A percentile compares a stretch with the other conserved stretches of the same genome.
Conservation (phyloP, 345 rosid genomes). For the Syzygium aqueum region DNA sequence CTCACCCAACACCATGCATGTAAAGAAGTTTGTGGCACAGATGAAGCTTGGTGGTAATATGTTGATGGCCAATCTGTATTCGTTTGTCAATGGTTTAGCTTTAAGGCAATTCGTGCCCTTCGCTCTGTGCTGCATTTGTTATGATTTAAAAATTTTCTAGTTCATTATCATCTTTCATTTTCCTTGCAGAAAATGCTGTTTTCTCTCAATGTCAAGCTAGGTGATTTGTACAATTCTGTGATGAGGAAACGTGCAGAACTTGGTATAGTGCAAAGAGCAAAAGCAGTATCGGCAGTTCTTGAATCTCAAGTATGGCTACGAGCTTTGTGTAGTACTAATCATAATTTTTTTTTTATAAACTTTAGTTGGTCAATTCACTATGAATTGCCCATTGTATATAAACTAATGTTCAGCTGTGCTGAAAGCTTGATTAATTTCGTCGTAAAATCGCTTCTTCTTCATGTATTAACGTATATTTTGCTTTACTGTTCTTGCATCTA, state of each 20-base stretch:
- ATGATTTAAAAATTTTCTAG: background rate
- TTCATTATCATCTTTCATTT: background rate
- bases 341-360: background rate
- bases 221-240: conserved; percentile 52
- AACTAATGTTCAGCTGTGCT: background rate
- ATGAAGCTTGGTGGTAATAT: background rate
- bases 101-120: background rate
- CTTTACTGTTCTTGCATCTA: conserved; percentile 2
- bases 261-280: conserved; percentile 24
- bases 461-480: background rate
- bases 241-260: conserved; percentile 52
- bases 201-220: conserved; percentile 44
- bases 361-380: background rate
- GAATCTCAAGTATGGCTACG: conserved; percentile 56
- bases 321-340: background rate
- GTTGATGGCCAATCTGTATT: background rate
- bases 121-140: background rate
- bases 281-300: conserved; percentile 38
- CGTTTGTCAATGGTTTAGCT: background rate
- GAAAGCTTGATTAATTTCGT: background rate
- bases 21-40: background rate
- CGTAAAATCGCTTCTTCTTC: background rate
- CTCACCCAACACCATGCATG: background rate
- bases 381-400: background rate
- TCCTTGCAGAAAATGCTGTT: conserved; percentile 51